phyloP scores from a whole-genome alignment of 495 filamentous ascomycete genomes.

The Daldinia loculata region DNA sequence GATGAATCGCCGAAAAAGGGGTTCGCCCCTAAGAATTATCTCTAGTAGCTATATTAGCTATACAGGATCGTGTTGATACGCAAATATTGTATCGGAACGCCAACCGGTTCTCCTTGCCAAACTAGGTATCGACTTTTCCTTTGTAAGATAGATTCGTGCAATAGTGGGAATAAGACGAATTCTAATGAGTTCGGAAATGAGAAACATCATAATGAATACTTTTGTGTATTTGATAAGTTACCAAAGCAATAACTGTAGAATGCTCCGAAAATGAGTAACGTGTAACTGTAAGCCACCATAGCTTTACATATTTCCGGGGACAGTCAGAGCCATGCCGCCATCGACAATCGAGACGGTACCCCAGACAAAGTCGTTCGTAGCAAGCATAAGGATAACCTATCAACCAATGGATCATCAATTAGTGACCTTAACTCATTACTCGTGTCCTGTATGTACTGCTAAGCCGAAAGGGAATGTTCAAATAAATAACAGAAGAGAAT shows the following conservation, averaged over 20 bases:
- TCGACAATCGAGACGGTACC: slow-evolving; percentile 39
- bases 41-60: neutral
- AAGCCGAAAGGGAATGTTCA: neutral
- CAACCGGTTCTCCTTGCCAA: neutral
- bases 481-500: neutral
- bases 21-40: neutral
- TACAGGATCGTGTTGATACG: too few relatives aligned
- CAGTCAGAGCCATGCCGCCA: slow-evolving; percentile 21
- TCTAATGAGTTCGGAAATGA: too few relatives aligned
- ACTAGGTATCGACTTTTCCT: neutral
- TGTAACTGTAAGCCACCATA: neutral
- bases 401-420: neutral
- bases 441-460: neutral
- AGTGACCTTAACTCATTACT: neutral
- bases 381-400: slow-evolving; percentile 40
- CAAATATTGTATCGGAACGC: too few relatives aligned
- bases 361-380: slow-evolving; percentile 43
- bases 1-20: neutral
- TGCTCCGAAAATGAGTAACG: neutral
- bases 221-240: too few relatives aligned
- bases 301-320: slow-evolving; percentile 16
- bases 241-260: too few relatives aligned
- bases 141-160: neutral
- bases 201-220: too few relatives aligned
- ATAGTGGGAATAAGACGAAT: too few relatives aligned